Percentiles rank a stretch among this genome's conserved stretches.
phyloP scores from a whole-genome alignment of 2,329 filamentous ascomycete genomes.

The Talaromyces marneffei region DNA sequence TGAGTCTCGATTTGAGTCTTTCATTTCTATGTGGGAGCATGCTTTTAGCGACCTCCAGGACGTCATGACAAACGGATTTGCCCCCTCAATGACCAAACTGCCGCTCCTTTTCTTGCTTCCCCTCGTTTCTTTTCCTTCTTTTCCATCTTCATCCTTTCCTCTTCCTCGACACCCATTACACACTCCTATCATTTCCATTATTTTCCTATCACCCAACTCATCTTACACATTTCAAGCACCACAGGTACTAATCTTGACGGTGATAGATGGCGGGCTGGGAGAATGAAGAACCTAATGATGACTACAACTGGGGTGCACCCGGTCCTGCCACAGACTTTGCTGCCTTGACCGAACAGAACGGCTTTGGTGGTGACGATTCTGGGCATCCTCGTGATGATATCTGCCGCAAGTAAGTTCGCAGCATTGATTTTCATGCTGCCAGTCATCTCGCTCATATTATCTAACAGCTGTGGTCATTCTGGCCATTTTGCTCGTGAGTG shows the following conservation, averaged over 20 bases:
- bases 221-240: background rate
- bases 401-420: slow-evolving; percentile 33
- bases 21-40: background rate
- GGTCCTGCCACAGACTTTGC: slow-evolving; percentile 8
- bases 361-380: slow-evolving; percentile 6
- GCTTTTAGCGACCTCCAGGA: background rate
- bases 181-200: background rate
- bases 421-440: background rate
- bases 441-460: background rate
- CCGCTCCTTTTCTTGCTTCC: background rate
- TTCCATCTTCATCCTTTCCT: background rate
- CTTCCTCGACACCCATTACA: background rate
- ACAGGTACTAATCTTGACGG: background rate
- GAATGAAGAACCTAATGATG: background rate
- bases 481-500: slow-evolving; percentile 41
- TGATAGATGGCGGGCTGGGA: slow-evolving; percentile 11
- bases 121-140: background rate
- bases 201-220: background rate
- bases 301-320: slow-evolving; percentile 1
- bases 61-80: background rate
- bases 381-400: slow-evolving; percentile 19
- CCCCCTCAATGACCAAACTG: background rate
- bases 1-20: background rate
- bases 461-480: slow-evolving; percentile 29
- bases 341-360: slow-evolving; percentile 6